Base-by-base conservation (phyloP, 768 basidiomycete genomes). In the Ramaria sp. region DNA sequence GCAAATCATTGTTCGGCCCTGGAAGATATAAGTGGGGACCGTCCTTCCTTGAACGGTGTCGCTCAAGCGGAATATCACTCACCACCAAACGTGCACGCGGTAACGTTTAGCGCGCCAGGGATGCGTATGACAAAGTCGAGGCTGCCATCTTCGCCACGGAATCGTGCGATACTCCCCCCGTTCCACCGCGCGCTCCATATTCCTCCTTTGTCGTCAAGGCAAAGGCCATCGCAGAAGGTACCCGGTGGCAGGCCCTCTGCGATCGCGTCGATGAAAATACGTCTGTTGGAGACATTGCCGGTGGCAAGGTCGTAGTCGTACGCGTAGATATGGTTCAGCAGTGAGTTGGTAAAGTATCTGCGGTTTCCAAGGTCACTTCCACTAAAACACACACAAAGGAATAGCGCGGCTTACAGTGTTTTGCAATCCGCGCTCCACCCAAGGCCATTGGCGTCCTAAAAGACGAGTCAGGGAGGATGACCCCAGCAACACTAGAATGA, bases 21-120 rank as follows among this genome's bases (percentile, higher is more conserved):
- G 53, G 20, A 31, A n/a, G 50, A 27, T 39, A 34, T 47, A 27
- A 11, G 20, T 19, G 27, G 17, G 17, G 22, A 48, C n/a, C n/a
- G 11, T 57, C 19, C 10, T 17, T 37, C 34, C 27, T 24, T 12
- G n/a, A 34, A 20, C 6, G 31, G 17, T 34, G 37, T 15, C 13
- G 31, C 15, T 50, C 10, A 12, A 37, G 19, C 15, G 12, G 17
- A 15, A 30, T 20, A n/a, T 15, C 15, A 24, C 55, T 34, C 42
- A 79, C 83, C 83, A 68, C 83, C 85, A 65, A 86, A 86, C 63
- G 80, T 81, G 60, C 84, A 85, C 11, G 83, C 75, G 4, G 85
- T 86, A 38, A 86, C 72, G 54, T 82, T 79, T 58, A 81, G 68
- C 5, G 73, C 85, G n/a, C 74, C 79, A 22, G 83, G 82, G 61